Percentiles rank a stretch among this genome's conserved stretches.
phyloP scores from a whole-genome alignment of 2,329 filamentous ascomycete genomes.

The Aspergillus sp. region DNA sequence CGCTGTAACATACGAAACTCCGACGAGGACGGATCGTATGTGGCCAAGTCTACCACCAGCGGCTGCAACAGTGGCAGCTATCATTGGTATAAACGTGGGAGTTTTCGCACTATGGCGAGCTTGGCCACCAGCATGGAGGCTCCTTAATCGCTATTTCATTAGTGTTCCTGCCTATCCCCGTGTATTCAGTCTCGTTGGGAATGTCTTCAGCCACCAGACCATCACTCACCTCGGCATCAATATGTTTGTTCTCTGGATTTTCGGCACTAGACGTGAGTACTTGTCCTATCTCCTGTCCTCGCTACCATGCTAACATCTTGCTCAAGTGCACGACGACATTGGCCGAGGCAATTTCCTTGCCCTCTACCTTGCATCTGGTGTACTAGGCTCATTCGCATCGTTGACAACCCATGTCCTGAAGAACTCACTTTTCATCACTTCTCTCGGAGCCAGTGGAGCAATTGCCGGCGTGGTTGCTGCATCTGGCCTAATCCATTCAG shows the following conservation, averaged over 20 bases:
- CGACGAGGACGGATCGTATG: conserved; percentile 47
- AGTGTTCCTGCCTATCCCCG: conserved; percentile 54
- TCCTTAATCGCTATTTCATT: conserved; percentile 58
- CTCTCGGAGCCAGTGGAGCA: conserved; percentile 53
- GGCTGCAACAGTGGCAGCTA: conserved; percentile 50
- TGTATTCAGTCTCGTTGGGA: conserved; percentile 53
- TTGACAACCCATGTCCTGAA: conserved; percentile 46
- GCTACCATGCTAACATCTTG: background rate
- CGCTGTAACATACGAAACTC: conserved; percentile 50
- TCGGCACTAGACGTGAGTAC: conserved; percentile 50
- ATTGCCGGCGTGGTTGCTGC: conserved; percentile 52
- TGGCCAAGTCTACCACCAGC: conserved; percentile 52
- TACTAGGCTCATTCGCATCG: conserved; percentile 47
- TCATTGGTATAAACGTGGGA: conserved; percentile 52
- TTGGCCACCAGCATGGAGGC: conserved; percentile 52
- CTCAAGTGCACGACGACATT: conserved; percentile 54
- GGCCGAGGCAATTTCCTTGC: conserved; percentile 57
- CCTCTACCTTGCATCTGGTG: conserved; percentile 51
- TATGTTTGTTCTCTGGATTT: conserved; percentile 54
- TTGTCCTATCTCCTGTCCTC: background rate
- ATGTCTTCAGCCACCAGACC: conserved; percentile 58
- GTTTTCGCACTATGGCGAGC: conserved; percentile 54
- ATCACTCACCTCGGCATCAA: conserved; percentile 54
- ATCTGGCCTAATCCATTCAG: conserved; percentile 48
- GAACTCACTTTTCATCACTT: conserved; percentile 45